Conservation (phyloP, 2,329 filamentous ascomycete species). For the Sporothrix curviconia region DNA sequence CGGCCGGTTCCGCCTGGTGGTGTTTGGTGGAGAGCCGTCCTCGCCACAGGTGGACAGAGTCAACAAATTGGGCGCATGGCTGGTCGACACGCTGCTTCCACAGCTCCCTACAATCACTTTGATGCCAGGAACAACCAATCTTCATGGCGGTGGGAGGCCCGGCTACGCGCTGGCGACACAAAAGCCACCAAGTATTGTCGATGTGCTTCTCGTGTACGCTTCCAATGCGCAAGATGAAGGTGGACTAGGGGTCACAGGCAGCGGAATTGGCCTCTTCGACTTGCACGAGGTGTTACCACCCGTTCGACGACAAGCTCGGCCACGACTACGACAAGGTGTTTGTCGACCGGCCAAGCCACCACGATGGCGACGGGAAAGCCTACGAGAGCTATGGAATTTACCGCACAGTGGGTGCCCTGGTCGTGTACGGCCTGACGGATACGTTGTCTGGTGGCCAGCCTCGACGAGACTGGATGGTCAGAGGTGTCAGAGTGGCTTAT, state of each 20-base stretch:
- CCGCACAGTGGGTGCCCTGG: constrained; percentile 40
- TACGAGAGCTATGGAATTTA: constrained; percentile 56
- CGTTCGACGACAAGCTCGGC: constrained; percentile 39
- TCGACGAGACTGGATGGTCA: constrained; percentile 28
- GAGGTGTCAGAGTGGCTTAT: constrained; percentile 3
- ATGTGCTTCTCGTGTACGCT: constrained; percentile 55
- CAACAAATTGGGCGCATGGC: constrained; percentile 39
- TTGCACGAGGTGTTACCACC: constrained; percentile 44
- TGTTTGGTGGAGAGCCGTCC: constrained; percentile 53
- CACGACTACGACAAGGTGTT: constrained; percentile 54
- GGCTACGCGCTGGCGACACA: neutral
- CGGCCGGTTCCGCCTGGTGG: constrained; percentile 51
- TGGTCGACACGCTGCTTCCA: constrained; percentile 33
- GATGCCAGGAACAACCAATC: constrained; percentile 20
- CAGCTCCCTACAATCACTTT: constrained; percentile 31
- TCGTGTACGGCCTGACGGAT: constrained; percentile 52
- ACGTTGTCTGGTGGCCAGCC: constrained; percentile 41
- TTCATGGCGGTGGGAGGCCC: constrained; percentile 18
- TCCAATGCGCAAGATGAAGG: too few species aligned
- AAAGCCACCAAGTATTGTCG: constrained; percentile 32
- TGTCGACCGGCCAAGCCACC: constrained; percentile 47
- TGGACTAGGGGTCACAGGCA: too few species aligned
- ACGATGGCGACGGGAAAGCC: constrained; percentile 44
- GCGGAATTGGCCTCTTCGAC: constrained; percentile 37
- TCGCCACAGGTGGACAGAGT: constrained; percentile 24